Evolutionary conservation across 2,329 filamentous ascomycete species (phyloP), one percentile per base, ranked within the genome.

Genomic region (Talaromyces albobiverticillius): DNA sequence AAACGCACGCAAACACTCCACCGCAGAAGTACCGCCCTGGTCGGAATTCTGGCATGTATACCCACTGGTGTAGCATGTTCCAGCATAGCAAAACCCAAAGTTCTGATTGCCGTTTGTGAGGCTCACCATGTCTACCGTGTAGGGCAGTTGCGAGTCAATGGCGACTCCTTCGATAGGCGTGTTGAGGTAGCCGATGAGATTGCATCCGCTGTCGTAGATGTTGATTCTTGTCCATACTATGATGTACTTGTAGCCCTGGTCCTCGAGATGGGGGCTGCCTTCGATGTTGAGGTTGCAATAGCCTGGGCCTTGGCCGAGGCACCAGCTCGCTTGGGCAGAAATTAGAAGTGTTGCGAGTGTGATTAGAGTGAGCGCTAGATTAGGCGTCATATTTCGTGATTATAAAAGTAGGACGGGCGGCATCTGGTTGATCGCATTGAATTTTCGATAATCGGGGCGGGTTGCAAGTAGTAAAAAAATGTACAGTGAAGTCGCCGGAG

Each of bases 1-100:
- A 50, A 54, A 54, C 3, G 29, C 46, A 29, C 48, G 52, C 34
- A 54, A 26, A 18, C 46, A 42, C 25, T 54, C 46, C 11, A 49
- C 18, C 6, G 8, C 29, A 10, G 18, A 20, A 13, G 14, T 10
- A 16, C 38, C 46, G 45, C 14, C n/a, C 7, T 38, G 26, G 14
- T 53, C 51, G 8, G 14, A 13, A 16, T n/a, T 8, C 14, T 20
- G 5, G 16, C 38, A 54, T 6, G 45, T 49, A 26, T 49, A 54
- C 5, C 34, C 32, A 14, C 40, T 42, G 9, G 22, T 16, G 41
- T 54, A 36, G 23, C 52, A 54, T 20, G n/a, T 31, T 18, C 36
- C 36, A 9, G 52, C 45, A 16, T 54, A 54, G 29, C 52, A 54
- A 32, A 54, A 54, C 38, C 38, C 40, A 18, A 54, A 31, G 16